Evolutionary conservation across 176 grass and related monocot genomes (phyloP).

Genomic region (Miscanthus lutarioriparius): DNA sequence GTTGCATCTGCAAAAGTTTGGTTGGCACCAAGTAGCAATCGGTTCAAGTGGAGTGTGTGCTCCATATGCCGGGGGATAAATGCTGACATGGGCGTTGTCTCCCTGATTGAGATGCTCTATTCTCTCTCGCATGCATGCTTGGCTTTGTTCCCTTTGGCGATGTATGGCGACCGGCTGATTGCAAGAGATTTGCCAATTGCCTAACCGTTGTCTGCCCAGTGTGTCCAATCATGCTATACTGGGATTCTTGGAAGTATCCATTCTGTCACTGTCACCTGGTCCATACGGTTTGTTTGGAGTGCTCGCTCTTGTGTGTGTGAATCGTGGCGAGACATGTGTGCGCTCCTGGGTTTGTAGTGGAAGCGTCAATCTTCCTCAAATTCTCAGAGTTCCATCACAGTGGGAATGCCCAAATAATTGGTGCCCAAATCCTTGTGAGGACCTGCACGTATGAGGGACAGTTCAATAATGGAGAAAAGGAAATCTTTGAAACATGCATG

Average conservation of each 20-base stretch:
- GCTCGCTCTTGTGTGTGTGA: not conserved
- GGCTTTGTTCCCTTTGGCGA: constrained; percentile 11
- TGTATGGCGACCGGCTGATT: not conserved
- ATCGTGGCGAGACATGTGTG: not conserved
- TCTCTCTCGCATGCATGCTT: not conserved
- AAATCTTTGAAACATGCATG: no score
- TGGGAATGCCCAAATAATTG: not conserved
- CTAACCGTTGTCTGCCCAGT: constrained; percentile 39
- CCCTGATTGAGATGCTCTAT: constrained; percentile 25
- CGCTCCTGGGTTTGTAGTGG: not conserved
- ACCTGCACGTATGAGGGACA: not conserved
- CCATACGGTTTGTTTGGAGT: not conserved
- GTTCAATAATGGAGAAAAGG: not conserved
- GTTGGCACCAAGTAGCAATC: constrained; percentile 18
- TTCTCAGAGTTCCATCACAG: not conserved
- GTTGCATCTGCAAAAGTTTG: constrained; percentile 27
- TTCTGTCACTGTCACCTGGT: not conserved
- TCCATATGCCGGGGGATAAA: constrained; percentile 28
- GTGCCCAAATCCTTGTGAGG: not conserved
- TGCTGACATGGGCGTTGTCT: constrained; percentile 43
- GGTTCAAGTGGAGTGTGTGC: constrained; percentile 17
- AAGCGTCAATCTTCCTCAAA: not conserved
- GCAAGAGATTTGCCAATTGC: constrained; percentile 23
- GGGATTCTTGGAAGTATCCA: constrained; percentile 23
- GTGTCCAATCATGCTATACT: not conserved